Evolutionary conservation across 2,329 filamentous ascomycete species (phyloP), one percentile per base, ranked within the genome.

Genomic region (Coniochaeta sp.): DNA sequence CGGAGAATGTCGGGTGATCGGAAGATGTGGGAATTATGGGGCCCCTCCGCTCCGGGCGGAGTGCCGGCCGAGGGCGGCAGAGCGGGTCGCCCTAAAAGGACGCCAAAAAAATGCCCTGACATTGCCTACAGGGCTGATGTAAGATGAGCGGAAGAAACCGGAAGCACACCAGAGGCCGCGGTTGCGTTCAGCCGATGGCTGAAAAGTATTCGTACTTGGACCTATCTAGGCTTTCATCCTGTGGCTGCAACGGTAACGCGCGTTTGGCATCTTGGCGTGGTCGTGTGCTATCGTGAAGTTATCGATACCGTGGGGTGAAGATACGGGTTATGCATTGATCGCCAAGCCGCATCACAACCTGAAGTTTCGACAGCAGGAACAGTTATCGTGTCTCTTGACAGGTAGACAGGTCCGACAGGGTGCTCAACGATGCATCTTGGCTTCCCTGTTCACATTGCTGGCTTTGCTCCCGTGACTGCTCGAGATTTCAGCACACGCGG

Each of bases 1-100:
- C 42, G 42, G 42, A 47, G n/a, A 14, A 47, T 47, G 42, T 47
- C 55, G 55, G 55, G 55, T 57, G 32, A 26, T 57, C 55, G 55
- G 55, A 5, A 40, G 32, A 17, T 40, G 55, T 38, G 16, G 5
- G 4, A 38, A 57, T 24, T 57, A 32, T 38, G 55, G 30, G 14
- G 14, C 55, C 2, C 4, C 26, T n/a, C 55, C 32, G 55, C 24
- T 36, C 55, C 30, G 30, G 34, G 55, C 14, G 12, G 22, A 7
- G 6, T 17, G n/a, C 30, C 17, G 50, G 26, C 26, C 30, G 10
- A 47, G 42, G 14, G 10, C 54, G 54, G 54, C 32, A 24, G 5
- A 26, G 34, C 55, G 32, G 55, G 30, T 14, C 10, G 34, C 34
- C 19, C 38, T 9, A 42, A 9, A n/a, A n/a, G n/a, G n/a, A n/a